These are phyloP conservation scores for Xerocomellus dryophilus DNA, from an alignment of 768 basidiomycete species.

Conservation along the genomic window DNA sequence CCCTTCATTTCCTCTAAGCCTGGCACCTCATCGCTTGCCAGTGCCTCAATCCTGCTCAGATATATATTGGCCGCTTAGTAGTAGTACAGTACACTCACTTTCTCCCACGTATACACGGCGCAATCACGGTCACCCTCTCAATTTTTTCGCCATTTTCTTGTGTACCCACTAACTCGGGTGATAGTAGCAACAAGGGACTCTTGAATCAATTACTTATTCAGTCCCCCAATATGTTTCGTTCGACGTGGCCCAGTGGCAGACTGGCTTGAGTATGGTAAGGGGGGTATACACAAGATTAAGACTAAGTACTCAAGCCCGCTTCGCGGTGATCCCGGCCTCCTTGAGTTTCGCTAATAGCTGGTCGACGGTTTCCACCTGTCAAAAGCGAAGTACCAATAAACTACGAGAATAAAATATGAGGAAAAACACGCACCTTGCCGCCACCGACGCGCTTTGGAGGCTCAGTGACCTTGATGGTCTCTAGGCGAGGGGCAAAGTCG, in stretches of 20 bases:
- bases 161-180: slow-evolving; percentile 10
- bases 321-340: slow-evolving; percentile 63
- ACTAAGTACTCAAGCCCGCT: slow-evolving; percentile 18
- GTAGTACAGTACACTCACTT: slow-evolving; percentile 15
- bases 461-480: slow-evolving; percentile 85
- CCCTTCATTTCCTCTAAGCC: slow-evolving; percentile 4
- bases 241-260: not conserved
- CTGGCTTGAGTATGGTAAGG: not conserved
- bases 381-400: not conserved
- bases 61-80: slow-evolving; percentile 26
- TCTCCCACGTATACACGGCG: slow-evolving; percentile 4
- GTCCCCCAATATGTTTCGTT: not conserved
- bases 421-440: slow-evolving; percentile 59
- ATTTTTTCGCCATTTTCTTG: slow-evolving; percentile 6
- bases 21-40: slow-evolving; percentile 9
- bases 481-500: slow-evolving; percentile 78
- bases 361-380: slow-evolving; percentile 77
- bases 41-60: slow-evolving; percentile 16
- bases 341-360: slow-evolving; percentile 87
- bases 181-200: slow-evolving; percentile 7
- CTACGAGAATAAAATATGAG: not conserved
- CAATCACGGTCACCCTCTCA: slow-evolving; percentile 10
- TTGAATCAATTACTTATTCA: slow-evolving; percentile 21
- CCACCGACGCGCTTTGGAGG: slow-evolving; percentile 91
- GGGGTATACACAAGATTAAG: not conserved